Base-by-base conservation (phyloP, 1,139 yeast genomes). In the Blastobotrys capitulatus region DNA sequence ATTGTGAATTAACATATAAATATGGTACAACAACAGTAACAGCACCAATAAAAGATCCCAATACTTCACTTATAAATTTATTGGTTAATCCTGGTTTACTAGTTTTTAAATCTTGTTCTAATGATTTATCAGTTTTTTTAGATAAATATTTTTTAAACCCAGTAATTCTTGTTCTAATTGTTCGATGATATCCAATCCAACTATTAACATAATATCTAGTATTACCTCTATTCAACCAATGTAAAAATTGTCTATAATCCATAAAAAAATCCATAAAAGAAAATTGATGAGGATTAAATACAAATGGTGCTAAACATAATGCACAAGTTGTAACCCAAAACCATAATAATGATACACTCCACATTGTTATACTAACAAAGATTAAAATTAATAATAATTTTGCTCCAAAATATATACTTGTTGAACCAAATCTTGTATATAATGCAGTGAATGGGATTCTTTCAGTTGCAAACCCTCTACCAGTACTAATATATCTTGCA, bases 211-310 rank as follows among this genome's bases (percentile, higher is more conserved):
- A 75, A 64, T 73, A 70, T 47, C 66, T 68, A 0, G 77, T 66
- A 57, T 83, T 83, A 0, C 92, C 92, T 54, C 83, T 67, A 1
- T 76, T 74, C 25, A 88, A 64, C 96, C 96, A 88, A 31, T 75
- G 69, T 6, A 86, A 65, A 51, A 75, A 81, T 32, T 76, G 77
- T 38, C 82, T 67, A 61, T 88, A 88, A 61, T 88, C 96, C 19
- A 83, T 62, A 56, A 86, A 81, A 60, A 83, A 88, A 51, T 83
- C 88, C 4, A 68, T 67, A 65, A 80, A 75, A 1, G 82, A 74
- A 64, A 86, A 88, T 61, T 88, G 95, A 62, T 88, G 95, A 0
- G 96, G 96, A 59, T 88, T 88, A 70, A 85, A 88, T 5, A 88
- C 64, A 53, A 84, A 81, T 1, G 96, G 96, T 0, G 95, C 84